Base-by-base conservation (phyloP, 2,329 filamentous ascomycete genomes). In the Ramichloridium luteum region DNA sequence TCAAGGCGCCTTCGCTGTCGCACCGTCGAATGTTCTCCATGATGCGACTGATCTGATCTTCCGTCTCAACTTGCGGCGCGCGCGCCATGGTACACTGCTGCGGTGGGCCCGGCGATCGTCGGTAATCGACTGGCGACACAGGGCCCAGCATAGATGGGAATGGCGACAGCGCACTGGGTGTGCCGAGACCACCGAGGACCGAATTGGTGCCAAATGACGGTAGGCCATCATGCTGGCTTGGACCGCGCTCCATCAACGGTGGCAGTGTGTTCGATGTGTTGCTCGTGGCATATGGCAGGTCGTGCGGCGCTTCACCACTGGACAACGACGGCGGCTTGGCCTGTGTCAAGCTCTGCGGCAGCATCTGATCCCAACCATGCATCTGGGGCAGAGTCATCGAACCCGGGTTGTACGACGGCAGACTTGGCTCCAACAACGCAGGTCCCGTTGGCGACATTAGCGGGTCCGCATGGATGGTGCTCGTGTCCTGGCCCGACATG, bases 1-100 rank as follows among this genome's bases (percentile, higher is more conserved):
- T 76, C 35, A 94, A 77, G 27, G 80, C 77, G 50, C 77, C 77
- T 50, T 93, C 82, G 44, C 69, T 77, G 55, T 96, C 88, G 44
- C 75, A 77, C 45, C 66, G 71, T 49, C 79, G 78, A 52, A 94
- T 86, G 52, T 86, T 86, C 47, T 93, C 83, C 47, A 93, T 66
- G 39, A 96, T 84, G 46, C 74, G 67, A 51, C 79, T 79, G 46
- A 86, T 78, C 55, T 94, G 83, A 44, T 93, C 81, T 36, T 96
- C 88, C 40, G 70, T 78, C 38, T 74, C 65, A 25, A 96, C 72
- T 56, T 93, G 84, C 16, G 90, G 88, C 12, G 83, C 74, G 54
- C 70, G 76, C 15, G 74, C 71, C 43, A 74, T 66, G 17, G 72
- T 76, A 47, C 76, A 61, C 27, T 72, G 67, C 50, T 77, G 73